Base-by-base conservation (phyloP, 164 flowering plant genomes). In the Sedum album region DNA sequence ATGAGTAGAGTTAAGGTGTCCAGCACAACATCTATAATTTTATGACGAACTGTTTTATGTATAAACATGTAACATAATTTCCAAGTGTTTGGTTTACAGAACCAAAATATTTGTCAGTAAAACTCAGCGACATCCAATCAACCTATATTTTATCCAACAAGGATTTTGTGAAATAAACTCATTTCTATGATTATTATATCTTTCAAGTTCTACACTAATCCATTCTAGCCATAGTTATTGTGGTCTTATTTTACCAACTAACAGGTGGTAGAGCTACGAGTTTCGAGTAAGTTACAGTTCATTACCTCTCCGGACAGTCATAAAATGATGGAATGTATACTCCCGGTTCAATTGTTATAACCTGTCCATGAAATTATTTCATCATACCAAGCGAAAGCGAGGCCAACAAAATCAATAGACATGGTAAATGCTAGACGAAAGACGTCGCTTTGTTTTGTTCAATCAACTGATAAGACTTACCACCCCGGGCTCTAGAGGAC, bases 321-420 rank as follows among this genome's bases (percentile, higher is more conserved):
- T 76, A 86, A 41, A 76, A 72, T 44, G 83, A 70, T 68, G 97
- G 93, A 70, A 91, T 83, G 67, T 93, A 93, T 60, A 93, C 75
- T 73, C 98, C 98, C 21, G 98, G 98, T 77, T 93, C 98, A 82
- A 93, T 90, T 57, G 98, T 93, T 75, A 93, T 86, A 60, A 91
- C 91, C 98, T 93, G 86, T 35, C 10, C 63, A 57, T 15, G 21
- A 67, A 55, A 57, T 57, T n/a, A 6, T 28, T 13, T 20, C 31
- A n/a, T 57, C 35, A 26, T 57, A 28, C 35, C 1, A 5, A 13
- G 31, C 9, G 62, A 57, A 14, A 55, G 48, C 14, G 48, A 42
- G 14, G 61, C 14, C 18, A 17, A 6, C 10, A 20, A 28, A 26
- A 26, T 30, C 10, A 28, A 11, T 13, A 14, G 33, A 57, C 20